A percentile compares a stretch with the other conserved stretches of the same genome.
These are phyloP conservation scores for Ogataea degrootiae DNA, from an alignment of 805 yeast species.

Conservation along the genomic window DNA sequence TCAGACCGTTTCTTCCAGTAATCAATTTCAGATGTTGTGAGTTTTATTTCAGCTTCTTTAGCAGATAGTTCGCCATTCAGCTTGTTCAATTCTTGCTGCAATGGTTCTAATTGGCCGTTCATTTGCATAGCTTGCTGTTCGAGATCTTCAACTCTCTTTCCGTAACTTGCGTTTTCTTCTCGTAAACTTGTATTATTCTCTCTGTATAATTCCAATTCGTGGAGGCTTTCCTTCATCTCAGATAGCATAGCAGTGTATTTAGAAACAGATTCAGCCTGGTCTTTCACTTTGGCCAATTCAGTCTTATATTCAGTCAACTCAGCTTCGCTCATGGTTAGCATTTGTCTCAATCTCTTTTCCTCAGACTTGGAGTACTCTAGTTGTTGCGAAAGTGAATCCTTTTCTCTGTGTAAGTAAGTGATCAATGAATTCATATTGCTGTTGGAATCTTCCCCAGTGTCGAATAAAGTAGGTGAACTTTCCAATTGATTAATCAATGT, in stretches of 20 bases:
- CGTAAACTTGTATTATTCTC: slow-evolving; percentile 26
- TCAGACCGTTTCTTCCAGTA: slow-evolving; percentile 53
- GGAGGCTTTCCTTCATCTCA: slow-evolving; percentile 24
- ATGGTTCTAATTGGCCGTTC: slow-evolving; percentile 7
- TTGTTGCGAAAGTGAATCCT: slow-evolving; percentile 63
- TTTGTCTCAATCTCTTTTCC: slow-evolving; percentile 45
- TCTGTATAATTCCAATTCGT: slow-evolving; percentile 26
- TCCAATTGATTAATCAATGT: slow-evolving; percentile 66
- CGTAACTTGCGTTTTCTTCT: slow-evolving; percentile 14
- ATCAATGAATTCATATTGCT: slow-evolving; percentile 49
- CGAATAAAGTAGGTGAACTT: slow-evolving; percentile 15
- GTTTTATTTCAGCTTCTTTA: slow-evolving; percentile 43
- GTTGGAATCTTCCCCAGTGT: slow-evolving; percentile 16
- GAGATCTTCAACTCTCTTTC: slow-evolving; percentile 10
- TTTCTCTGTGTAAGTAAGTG: slow-evolving; percentile 63
- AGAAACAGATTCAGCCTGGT: slow-evolving; percentile 17
- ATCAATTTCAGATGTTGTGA: slow-evolving; percentile 49
- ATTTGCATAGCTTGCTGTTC: slow-evolving; percentile 10
- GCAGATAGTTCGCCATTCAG: slow-evolving; percentile 33
- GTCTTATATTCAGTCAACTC: slow-evolving; percentile 50
- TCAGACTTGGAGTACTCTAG: slow-evolving; percentile 51
- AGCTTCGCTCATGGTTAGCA: slow-evolving; percentile 39
- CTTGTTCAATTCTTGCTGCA: slow-evolving; percentile 12
- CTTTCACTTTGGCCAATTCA: slow-evolving; percentile 36
- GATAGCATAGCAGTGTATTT: slow-evolving; percentile 18